phyloP scores from a whole-genome alignment of 2,329 filamentous ascomycete species.

The Claviceps pusilla region DNA sequence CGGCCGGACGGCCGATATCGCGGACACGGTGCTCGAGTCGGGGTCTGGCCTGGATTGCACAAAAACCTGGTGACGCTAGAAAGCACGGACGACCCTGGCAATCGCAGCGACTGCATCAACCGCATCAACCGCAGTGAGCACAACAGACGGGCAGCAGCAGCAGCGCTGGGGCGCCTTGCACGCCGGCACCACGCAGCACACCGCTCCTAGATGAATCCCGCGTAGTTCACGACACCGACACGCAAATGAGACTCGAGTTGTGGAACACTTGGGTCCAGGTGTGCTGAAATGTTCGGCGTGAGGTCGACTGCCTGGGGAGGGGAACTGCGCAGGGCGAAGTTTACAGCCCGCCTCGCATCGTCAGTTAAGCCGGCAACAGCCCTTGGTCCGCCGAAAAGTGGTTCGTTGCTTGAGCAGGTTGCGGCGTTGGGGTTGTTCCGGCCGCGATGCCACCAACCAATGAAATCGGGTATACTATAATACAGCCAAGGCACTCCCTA shows the following conservation, averaged over 20 bases:
- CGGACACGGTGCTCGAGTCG: too few relatives aligned
- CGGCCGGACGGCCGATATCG: neutral
- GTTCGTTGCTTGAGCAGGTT: neutral
- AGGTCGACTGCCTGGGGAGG: slow-evolving; percentile 19
- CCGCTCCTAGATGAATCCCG: neutral
- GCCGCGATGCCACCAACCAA: neutral
- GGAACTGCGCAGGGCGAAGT: slow-evolving; percentile 19
- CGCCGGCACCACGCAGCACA: neutral
- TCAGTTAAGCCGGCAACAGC: neutral
- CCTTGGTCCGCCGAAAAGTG: neutral
- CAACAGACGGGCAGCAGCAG: neutral
- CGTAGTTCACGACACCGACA: neutral
- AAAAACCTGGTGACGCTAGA: too few relatives aligned
- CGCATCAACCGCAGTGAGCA: neutral
- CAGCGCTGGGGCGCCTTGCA: neutral
- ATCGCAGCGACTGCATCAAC: too few relatives aligned
- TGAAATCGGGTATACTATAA: neutral
- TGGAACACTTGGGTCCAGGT: slow-evolving; percentile 1
- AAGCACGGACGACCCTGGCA: too few relatives aligned
- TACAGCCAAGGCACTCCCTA: neutral
- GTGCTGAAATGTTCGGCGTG: slow-evolving; percentile 32
- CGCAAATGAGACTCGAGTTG: neutral
- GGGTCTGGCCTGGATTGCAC: too few relatives aligned
- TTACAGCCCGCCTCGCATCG: slow-evolving; percentile 4
- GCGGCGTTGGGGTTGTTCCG: slow-evolving; percentile 2